Base-by-base conservation (phyloP, 2,329 filamentous ascomycete species). In the Canariomyces notabilis region DNA sequence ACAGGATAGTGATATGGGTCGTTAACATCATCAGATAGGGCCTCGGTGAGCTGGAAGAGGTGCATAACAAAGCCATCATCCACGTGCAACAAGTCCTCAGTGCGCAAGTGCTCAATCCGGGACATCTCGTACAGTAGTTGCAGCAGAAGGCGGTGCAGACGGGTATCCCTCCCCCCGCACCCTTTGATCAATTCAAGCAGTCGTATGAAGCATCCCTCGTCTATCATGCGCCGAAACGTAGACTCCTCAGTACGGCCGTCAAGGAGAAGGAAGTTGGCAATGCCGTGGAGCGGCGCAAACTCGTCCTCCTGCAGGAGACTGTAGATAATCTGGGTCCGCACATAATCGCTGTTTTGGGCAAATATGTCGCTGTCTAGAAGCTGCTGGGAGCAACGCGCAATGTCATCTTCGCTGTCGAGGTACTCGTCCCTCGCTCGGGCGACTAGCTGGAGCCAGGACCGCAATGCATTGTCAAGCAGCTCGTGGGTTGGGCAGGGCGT, bases 111-210 rank as follows among this genome's bases (percentile, higher is more conserved):
- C 66, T 97, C 89, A 63, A 97, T 89, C 50, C 94, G 80, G 36
- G 89, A 90, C 86, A 96, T 96, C 71, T 97, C 93, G 67, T 95
- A 98, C 62, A 96, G 77, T 46, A 98, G 71, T 66, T 96, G 87
- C 59, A 98, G 74, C 42, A 97, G 72, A 51, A 93, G 70, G 29
- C 85, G 81, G 67, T 96, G 88, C 50, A 97, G 72, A 42, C 80
- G 76, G 19, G 79, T 75, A 61, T 90, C 85, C 37, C 80, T 73
- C 32, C 83, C 76, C 54, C 75, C 76, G 51, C 77, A 76, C 35
- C 72, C 75, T 60, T 83, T 78, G 51, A 97, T 83, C 55, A 98
- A 72, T 53, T 95, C 88, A 23, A 97, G 71, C 35, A 98, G 72
- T 23, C 90, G 79, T 29, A 83, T 75, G 63, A 98, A 98, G 53